Evolutionary conservation across 2,329 filamentous ascomycete genomes (phyloP).

Genomic region (Phoma sp.): DNA sequence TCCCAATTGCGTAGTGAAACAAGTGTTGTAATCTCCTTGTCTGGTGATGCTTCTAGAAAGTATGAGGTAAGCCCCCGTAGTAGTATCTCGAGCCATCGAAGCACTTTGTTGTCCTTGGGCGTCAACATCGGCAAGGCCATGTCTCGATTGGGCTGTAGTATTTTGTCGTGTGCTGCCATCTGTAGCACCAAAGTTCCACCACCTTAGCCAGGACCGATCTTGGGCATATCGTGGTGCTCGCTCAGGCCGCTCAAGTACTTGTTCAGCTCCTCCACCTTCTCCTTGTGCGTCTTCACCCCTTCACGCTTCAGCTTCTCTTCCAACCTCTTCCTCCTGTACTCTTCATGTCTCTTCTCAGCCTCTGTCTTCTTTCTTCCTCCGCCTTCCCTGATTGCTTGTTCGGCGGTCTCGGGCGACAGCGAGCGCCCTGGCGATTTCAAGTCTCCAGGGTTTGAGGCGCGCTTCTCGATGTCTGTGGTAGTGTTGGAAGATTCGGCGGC

Average conservation of each 20-base stretch:
- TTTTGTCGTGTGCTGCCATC: not conserved
- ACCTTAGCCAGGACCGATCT: conserved; percentile 63
- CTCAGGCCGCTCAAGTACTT: conserved; percentile 89
- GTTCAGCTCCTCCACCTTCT: conserved; percentile 94
- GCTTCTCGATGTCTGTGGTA: conserved; percentile 19
- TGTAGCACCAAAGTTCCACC: not conserved
- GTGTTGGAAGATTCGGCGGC: conserved; percentile 14
- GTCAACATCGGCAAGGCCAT: not conserved
- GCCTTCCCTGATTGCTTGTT: conserved; percentile 33
- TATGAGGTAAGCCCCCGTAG: not conserved
- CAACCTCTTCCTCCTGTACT: conserved; percentile 79
- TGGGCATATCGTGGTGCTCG: conserved; percentile 93
- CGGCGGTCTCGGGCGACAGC: conserved; percentile 43
- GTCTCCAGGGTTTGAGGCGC: conserved; percentile 29
- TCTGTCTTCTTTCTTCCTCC: conserved; percentile 72
- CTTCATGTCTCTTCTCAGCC: conserved; percentile 80
- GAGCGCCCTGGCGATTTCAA: conserved; percentile 36
- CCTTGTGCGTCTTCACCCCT: conserved; percentile 94
- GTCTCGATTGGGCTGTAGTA: not conserved
- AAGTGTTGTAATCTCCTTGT: not conserved
- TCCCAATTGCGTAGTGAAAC: not conserved
- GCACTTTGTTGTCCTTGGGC: not conserved
- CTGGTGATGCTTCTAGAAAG: not conserved
- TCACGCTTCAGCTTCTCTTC: conserved; percentile 82
- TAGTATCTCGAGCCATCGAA: not conserved